Evolutionary conservation across 768 basidiomycete species (phyloP).

Genomic region (Megacollybia marginata): DNA sequence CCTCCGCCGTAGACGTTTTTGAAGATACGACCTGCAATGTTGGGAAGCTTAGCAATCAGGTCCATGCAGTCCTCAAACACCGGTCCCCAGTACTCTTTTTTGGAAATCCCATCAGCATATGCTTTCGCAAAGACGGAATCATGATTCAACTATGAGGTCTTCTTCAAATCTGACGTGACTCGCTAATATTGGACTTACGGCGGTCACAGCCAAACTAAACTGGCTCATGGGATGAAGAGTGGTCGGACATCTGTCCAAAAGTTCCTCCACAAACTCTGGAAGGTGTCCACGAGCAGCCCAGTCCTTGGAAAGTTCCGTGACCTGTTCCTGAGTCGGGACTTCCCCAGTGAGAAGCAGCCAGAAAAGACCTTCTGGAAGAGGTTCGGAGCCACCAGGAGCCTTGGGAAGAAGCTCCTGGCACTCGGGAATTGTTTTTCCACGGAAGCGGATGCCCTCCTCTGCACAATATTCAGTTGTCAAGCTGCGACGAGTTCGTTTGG

Average conservation of each 20-base stretch:
- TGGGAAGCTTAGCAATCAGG: slow-evolving; percentile 92
- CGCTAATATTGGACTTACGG: slow-evolving; percentile 38
- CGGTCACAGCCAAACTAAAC: slow-evolving; percentile 93
- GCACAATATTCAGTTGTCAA: slow-evolving; percentile 6
- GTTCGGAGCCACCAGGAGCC: slow-evolving; percentile 81
- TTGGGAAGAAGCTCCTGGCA: slow-evolving; percentile 83
- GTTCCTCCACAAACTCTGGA: slow-evolving; percentile 93
- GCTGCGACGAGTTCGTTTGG: background rate
- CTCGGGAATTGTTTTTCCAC: slow-evolving; percentile 92
- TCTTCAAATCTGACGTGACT: slow-evolving; percentile 1
- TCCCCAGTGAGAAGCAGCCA: slow-evolving; percentile 96
- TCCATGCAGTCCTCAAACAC: slow-evolving; percentile 89
- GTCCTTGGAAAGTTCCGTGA: slow-evolving; percentile 77
- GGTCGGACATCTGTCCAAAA: slow-evolving; percentile 87
- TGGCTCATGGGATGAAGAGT: slow-evolving; percentile 99
- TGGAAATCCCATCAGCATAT: slow-evolving; percentile 85
- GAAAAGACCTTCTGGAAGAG: slow-evolving; percentile 90
- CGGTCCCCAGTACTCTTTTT: slow-evolving; percentile 96
- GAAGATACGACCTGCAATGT: slow-evolving; percentile 91
- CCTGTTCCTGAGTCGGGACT: slow-evolving; percentile 87
- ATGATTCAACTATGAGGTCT: slow-evolving; percentile 64
- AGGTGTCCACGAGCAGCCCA: slow-evolving; percentile 92
- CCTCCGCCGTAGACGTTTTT: slow-evolving; percentile 83
- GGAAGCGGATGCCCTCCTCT: slow-evolving; percentile 98
- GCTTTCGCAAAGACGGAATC: slow-evolving; percentile 95